Conservation (phyloP, 805 yeast genomes). For the Pichia gijzeniarum region DNA sequence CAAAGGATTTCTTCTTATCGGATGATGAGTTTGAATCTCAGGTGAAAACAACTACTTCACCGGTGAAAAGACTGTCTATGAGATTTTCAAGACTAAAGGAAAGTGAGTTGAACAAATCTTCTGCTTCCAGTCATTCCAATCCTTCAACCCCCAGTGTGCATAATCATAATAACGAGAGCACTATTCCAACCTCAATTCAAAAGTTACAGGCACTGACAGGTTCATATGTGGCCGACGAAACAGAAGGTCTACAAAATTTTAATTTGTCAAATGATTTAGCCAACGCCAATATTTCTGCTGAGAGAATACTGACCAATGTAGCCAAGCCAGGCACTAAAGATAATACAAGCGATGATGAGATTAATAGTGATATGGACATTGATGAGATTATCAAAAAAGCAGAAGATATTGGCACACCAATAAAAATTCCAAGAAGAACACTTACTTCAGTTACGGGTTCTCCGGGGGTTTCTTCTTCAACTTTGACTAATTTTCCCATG, state of each 20-base stretch:
- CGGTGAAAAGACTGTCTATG: constrained; percentile 11
- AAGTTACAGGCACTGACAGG: too few species aligned
- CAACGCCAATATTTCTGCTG: too few species aligned
- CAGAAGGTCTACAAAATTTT: too few species aligned
- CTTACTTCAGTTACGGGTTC: constrained; percentile 18
- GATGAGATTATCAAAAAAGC: constrained; percentile 29
- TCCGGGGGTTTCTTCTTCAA: constrained; percentile 8
- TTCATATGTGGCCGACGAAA: too few species aligned
- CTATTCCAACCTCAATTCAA: too few species aligned
- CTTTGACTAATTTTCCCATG: neutral
- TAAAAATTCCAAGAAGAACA: constrained; percentile 17
- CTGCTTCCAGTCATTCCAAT: neutral
- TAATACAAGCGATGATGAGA: neutral
- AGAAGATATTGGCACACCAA: constrained; percentile 27
- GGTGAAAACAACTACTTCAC: constrained; percentile 7
- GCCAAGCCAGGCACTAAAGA: too few species aligned
- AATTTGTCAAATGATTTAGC: too few species aligned
- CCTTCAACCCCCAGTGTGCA: neutral
- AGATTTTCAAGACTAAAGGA: constrained; percentile 2
- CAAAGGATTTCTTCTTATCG: constrained; percentile 55
- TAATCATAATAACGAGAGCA: neutral
- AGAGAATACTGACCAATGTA: too few species aligned
- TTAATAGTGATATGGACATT: constrained; percentile 16
- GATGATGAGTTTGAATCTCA: constrained; percentile 39
- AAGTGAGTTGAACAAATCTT: neutral